phyloP scores from a whole-genome alignment of 2,329 filamentous ascomycete genomes.

The Colletotrichum truncatum region DNA sequence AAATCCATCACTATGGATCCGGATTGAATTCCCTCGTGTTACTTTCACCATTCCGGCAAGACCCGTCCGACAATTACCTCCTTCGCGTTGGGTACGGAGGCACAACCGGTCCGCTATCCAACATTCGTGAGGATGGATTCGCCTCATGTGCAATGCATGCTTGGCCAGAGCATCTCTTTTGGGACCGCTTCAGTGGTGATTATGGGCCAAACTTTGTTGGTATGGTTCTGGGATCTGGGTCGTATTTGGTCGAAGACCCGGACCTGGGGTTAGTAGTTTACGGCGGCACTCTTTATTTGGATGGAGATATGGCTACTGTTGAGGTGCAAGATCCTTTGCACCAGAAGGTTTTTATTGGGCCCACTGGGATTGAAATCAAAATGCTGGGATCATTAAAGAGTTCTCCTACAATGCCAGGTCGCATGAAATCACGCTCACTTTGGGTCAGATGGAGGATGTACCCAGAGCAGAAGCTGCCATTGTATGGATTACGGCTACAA shows the following conservation, averaged over 20 bases:
- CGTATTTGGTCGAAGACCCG: conserved; percentile 56
- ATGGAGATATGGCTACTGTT: conserved; percentile 41
- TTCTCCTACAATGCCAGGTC: conserved; percentile 40
- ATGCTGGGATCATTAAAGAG: conserved; percentile 51
- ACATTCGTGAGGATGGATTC: conserved; percentile 65
- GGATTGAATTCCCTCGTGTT: conserved; percentile 65
- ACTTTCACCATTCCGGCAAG: conserved; percentile 57
- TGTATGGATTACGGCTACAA: neutral
- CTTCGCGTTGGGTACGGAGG: conserved; percentile 64
- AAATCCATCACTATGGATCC: conserved; percentile 70
- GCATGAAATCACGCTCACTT: accelerated
- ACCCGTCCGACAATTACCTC: conserved; percentile 56
- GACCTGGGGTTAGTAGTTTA: conserved; percentile 56
- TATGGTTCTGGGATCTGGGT: conserved; percentile 56
- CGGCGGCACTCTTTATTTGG: conserved; percentile 49
- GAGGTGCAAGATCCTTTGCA: conserved; percentile 54
- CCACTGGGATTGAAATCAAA: conserved; percentile 49
- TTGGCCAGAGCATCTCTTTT: conserved; percentile 61
- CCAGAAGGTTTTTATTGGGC: conserved; percentile 56
- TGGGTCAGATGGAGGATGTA: accelerated
- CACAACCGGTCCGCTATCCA: conserved; percentile 59
- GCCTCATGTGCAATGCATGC: conserved; percentile 65
- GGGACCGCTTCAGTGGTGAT: conserved; percentile 66
- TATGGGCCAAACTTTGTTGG: conserved; percentile 65
- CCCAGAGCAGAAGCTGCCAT: neutral